phyloP scores from a whole-genome alignment of 1,284 basidiomycete species.

The Ceratobasidium sp. region DNA sequence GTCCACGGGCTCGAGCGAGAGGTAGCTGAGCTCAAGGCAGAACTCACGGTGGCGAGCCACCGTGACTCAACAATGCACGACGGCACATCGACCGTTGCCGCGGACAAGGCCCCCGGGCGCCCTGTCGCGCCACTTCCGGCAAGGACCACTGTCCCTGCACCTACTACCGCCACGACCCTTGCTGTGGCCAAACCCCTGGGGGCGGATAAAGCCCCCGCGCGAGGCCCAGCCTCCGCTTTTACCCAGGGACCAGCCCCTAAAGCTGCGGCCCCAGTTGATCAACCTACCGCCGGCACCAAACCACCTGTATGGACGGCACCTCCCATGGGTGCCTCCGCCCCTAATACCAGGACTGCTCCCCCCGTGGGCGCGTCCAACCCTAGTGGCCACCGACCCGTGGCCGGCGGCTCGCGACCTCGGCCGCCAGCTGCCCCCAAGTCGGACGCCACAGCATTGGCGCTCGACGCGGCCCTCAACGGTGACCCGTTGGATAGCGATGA shows the following conservation, averaged over 20 bases:
- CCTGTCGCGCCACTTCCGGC: too few relatives aligned
- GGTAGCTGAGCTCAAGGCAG: too few relatives aligned
- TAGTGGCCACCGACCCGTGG: neutral
- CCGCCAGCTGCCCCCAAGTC: too few relatives aligned
- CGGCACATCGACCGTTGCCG: too few relatives aligned
- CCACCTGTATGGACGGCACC: conserved; percentile 1
- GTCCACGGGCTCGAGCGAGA: too few relatives aligned
- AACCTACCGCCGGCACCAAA: conserved; percentile 2
- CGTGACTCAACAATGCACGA: too few relatives aligned
- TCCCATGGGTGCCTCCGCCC: conserved; percentile 1
- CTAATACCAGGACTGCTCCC: neutral
- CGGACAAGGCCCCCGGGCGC: too few relatives aligned
- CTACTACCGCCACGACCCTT: neutral
- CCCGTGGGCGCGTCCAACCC: neutral
- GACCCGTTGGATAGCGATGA: too few relatives aligned
- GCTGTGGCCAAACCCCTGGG: neutral
- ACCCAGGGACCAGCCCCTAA: neutral
- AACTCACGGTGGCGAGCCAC: too few relatives aligned
- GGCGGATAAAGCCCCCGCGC: conserved; percentile 6
- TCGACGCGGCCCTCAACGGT: too few relatives aligned
- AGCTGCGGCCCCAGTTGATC: neutral
- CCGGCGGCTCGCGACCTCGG: neutral
- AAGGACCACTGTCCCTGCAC: neutral
- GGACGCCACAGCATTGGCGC: too few relatives aligned
- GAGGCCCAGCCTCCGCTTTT: neutral